A percentile compares a stretch with the other conserved stretches of the same genome.
Conservation (phyloP, 2,329 filamentous ascomycete genomes). For the Fusarium transvaalense region DNA sequence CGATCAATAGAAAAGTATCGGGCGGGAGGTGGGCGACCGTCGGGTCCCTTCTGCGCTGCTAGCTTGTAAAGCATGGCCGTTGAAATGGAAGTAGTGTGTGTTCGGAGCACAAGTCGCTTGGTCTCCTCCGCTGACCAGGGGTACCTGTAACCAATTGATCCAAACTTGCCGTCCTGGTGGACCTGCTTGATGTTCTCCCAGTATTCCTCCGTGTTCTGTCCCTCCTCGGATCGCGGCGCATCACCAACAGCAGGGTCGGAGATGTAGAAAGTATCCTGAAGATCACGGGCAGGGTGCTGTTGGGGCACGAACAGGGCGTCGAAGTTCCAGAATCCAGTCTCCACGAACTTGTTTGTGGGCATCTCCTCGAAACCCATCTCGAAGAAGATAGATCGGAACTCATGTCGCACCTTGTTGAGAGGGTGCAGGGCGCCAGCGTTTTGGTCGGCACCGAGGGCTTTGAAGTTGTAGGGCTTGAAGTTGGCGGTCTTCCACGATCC, state of each 20-base stretch:
- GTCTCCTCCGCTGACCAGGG: slow-evolving; percentile 92
- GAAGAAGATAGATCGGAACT: slow-evolving; percentile 99
- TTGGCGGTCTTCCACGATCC: slow-evolving; percentile 93
- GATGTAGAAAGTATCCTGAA: slow-evolving; percentile 99
- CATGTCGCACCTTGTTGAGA: slow-evolving; percentile 93
- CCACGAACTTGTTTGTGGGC: slow-evolving; percentile 92
- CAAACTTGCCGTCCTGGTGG: slow-evolving; percentile 91
- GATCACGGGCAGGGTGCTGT: slow-evolving; percentile 95
- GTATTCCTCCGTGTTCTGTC: slow-evolving; percentile 83
- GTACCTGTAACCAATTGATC: slow-evolving; percentile 96
- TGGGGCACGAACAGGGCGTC: slow-evolving; percentile 94
- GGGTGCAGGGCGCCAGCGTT: slow-evolving; percentile 73
- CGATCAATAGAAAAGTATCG: slow-evolving; percentile 98
- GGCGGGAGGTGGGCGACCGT: slow-evolving; percentile 74
- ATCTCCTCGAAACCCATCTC: slow-evolving; percentile 99
- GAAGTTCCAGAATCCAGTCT: slow-evolving; percentile 99
- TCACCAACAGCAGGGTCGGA: slow-evolving; percentile 86
- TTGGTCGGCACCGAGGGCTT: slow-evolving; percentile 73
- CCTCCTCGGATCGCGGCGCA: slow-evolving; percentile 68
- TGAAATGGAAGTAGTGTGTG: slow-evolving; percentile 94
- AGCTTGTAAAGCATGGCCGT: slow-evolving; percentile 92
- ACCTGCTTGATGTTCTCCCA: slow-evolving; percentile 89
- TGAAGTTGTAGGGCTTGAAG: slow-evolving; percentile 89
- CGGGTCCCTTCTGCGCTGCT: slow-evolving; percentile 82
- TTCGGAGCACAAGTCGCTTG: slow-evolving; percentile 87